These are phyloP conservation scores for Xylaria bambusicola DNA, from an alignment of 495 filamentous ascomycete species.

Conservation along the genomic window DNA sequence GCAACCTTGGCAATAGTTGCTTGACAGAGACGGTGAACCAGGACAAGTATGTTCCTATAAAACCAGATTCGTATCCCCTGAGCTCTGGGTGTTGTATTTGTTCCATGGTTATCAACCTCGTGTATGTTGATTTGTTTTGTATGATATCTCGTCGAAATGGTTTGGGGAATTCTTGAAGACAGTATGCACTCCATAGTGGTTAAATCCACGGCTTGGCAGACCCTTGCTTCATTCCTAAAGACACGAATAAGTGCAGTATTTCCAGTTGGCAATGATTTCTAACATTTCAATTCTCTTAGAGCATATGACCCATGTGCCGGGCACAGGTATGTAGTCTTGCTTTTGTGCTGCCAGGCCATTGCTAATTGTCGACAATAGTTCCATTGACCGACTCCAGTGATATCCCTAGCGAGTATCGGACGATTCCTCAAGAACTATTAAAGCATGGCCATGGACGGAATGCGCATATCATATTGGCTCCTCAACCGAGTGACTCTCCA, in stretches of 20 bases:
- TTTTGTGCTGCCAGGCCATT: not conserved
- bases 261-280: not conserved
- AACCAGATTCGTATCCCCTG: not conserved
- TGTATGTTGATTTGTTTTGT: not conserved
- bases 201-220: not conserved
- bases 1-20: conserved; percentile 8
- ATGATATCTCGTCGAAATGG: conserved; percentile 22
- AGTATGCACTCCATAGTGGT: not conserved
- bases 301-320: conserved; percentile 48
- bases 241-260: not conserved
- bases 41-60: not conserved
- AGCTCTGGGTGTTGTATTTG: not conserved
- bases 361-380: conserved; percentile 31
- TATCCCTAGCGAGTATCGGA: conserved; percentile 44
- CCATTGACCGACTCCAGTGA: conserved; percentile 49
- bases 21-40: not conserved
- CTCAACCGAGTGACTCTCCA: conserved; percentile 56
- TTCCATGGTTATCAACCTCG: not conserved
- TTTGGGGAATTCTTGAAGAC: conserved; percentile 35
- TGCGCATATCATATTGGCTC: conserved; percentile 52
- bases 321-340: conserved; percentile 43
- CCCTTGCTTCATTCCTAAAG: not conserved
- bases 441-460: conserved; percentile 53
- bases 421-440: conserved; percentile 42
- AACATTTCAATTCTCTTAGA: not conserved